Evolutionary conservation across 2,329 filamentous ascomycete genomes (phyloP).

Genomic region (Teratosphaeria destructans): DNA sequence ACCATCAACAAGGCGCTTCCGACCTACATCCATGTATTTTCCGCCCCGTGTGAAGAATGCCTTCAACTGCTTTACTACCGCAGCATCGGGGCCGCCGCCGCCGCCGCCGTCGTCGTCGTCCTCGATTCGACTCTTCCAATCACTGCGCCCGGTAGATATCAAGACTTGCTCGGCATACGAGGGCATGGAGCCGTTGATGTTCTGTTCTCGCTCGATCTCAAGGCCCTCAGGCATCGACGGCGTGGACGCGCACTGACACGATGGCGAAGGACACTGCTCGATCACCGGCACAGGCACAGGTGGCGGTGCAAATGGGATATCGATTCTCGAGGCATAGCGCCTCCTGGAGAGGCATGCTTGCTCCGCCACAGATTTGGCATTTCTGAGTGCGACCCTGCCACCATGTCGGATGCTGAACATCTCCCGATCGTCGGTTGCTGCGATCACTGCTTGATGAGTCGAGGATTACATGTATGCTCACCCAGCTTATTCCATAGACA

Average conservation of each 20-base stretch:
- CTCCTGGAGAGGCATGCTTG: neutral
- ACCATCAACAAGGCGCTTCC: neutral
- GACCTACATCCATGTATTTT: constrained; percentile 36
- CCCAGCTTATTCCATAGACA: no score
- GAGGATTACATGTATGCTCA: neutral
- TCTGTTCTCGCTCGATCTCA: constrained; percentile 61
- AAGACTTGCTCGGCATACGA: constrained; percentile 73
- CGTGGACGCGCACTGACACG: constrained; percentile 61
- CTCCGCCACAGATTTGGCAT: neutral
- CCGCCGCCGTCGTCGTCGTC: constrained; percentile 48
- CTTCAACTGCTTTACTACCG: constrained; percentile 61
- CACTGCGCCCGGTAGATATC: constrained; percentile 65
- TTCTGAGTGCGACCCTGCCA: neutral
- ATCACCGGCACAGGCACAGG: constrained; percentile 41
- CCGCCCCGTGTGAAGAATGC: constrained; percentile 33
- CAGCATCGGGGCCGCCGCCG: constrained; percentile 25
- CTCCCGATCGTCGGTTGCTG: neutral
- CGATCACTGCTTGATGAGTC: neutral
- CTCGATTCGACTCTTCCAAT: constrained; percentile 80
- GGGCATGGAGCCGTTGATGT: constrained; percentile 66
- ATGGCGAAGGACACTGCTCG: constrained; percentile 60
- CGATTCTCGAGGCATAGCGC: constrained; percentile 20
- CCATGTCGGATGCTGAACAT: neutral
- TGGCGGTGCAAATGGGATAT: constrained; percentile 22
- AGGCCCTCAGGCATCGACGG: constrained; percentile 55